phyloP scores from a whole-genome alignment of 179 eudicot species.

The Beta macrorhiza region DNA sequence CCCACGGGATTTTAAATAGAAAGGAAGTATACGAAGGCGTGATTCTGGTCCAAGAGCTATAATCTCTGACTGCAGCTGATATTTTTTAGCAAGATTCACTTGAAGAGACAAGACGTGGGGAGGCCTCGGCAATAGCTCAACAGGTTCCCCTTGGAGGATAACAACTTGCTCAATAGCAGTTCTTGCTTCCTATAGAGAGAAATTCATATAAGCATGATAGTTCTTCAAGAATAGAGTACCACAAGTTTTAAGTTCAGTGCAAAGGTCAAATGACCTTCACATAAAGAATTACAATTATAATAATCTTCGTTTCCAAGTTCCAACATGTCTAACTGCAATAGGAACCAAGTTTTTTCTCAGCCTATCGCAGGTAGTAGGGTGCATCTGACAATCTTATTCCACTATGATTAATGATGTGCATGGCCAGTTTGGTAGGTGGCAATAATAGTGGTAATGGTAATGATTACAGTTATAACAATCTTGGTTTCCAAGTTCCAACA shows the following conservation, averaged over 20 bases:
- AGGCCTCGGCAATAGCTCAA: constrained; percentile 77
- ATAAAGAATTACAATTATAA: no score
- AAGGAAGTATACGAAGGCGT: constrained; percentile 62
- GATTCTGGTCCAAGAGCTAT: constrained; percentile 49
- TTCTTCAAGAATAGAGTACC: neutral
- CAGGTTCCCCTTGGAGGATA: constrained; percentile 74
- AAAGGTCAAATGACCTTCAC: no score
- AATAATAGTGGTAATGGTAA: no score
- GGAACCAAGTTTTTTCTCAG: no score
- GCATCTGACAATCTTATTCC: neutral
- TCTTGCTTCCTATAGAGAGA: constrained; percentile 71
- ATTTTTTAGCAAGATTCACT: constrained; percentile 57
- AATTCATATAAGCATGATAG: neutral
- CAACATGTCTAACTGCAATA: no score
- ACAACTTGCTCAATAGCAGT: constrained; percentile 77
- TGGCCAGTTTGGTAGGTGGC: no score
- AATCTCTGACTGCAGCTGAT: constrained; percentile 59
- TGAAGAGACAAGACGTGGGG: constrained; percentile 59
- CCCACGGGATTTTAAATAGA: constrained; percentile 24
- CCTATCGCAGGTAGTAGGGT: neutral
- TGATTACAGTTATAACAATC: no score
- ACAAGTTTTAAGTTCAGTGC: neutral
- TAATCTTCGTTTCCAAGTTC: no score
- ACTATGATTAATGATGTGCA: neutral
- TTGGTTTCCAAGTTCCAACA: no score